Evolutionary conservation across 179 eudicot genomes (phyloP).

Genomic region (Camellia oleifera): DNA sequence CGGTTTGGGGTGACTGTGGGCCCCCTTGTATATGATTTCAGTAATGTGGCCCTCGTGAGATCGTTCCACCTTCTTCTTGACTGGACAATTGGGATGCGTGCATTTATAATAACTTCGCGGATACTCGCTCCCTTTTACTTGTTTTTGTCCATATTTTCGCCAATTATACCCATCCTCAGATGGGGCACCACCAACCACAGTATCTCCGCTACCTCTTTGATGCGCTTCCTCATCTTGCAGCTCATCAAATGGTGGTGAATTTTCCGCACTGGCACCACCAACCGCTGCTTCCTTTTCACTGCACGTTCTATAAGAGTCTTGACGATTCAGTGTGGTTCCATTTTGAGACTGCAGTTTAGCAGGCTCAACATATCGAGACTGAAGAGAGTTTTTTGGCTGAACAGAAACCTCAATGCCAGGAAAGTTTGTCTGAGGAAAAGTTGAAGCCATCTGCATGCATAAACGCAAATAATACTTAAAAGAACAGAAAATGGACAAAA

Average conservation of each 20-base stretch:
- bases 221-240: constrained; percentile 36
- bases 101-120: constrained; percentile 67
- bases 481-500: constrained; percentile 5
- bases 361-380: constrained; percentile 23
- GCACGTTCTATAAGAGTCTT: constrained; percentile 20
- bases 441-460: constrained; percentile 18
- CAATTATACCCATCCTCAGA: constrained; percentile 56
- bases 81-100: constrained; percentile 50
- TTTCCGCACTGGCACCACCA: constrained; percentile 21
- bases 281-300: constrained; percentile 19
- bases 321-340: constrained; percentile 10
- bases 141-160: constrained; percentile 71
- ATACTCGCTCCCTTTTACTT: constrained; percentile 66
- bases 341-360: constrained; percentile 13
- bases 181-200: constrained; percentile 30
- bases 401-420: constrained; percentile 23
- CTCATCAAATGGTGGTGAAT: constrained; percentile 39
- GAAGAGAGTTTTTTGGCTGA: constrained; percentile 21
- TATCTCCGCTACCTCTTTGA: constrained; percentile 30
- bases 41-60: constrained; percentile 53
- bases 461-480: background rate
- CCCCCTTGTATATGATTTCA: constrained; percentile 57
- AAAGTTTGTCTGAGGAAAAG: constrained; percentile 25
- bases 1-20: constrained; percentile 56
- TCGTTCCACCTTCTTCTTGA: constrained; percentile 56